Evolutionary conservation across 2,329 filamentous ascomycete species (phyloP), one percentile per base, ranked within the genome.

Genomic region (Ambrosiella beaveri): DNA sequence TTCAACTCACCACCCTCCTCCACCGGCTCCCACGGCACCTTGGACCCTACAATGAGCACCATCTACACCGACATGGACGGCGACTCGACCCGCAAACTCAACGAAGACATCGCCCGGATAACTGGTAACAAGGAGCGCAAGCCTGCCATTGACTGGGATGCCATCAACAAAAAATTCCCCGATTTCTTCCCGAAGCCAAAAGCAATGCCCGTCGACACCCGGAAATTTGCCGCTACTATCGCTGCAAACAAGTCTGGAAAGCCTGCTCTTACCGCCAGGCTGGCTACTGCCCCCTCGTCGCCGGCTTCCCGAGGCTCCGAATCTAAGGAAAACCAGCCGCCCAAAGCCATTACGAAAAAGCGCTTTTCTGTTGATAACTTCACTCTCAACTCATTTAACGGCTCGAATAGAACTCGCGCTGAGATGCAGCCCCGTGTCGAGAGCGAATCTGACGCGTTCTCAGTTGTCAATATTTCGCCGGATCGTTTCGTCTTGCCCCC

Each of bases 1-100:
- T 79, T 78, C 69, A 77, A 77, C 67, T 79, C 77, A 17, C 77
- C 77, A 4, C 76, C 77, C 17, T 78, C 77, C 6, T 80, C 77
- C 6, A 79, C 77, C 37, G 77, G 76, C 58, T 77, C 75, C 56
- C 76, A 79, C 67, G 76, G 77, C 65, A 78, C 76, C 61, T 71
- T 79, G 62, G 77, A 75, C 64, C 73, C 75, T 57, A 79, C 76
- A 51, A 65, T 73, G 56, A 77, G 76, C 41, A 74, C 76, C 47
- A 68, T 79, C 63, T 76, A 77, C 61, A 73, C 75, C 58, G 73
- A 74, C 59, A 74, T 73, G 41, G 75, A 78, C 60, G 75, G 72
- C 66, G 77, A 79, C 65, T 77, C 75, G 37, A 78, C 76, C 45
- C 74, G 74, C 59, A 70, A 69, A 59, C 69, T 77, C 45, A 73